Conservation (phyloP, 2,329 filamentous ascomycete genomes). For the Diplodia seriata region DNA sequence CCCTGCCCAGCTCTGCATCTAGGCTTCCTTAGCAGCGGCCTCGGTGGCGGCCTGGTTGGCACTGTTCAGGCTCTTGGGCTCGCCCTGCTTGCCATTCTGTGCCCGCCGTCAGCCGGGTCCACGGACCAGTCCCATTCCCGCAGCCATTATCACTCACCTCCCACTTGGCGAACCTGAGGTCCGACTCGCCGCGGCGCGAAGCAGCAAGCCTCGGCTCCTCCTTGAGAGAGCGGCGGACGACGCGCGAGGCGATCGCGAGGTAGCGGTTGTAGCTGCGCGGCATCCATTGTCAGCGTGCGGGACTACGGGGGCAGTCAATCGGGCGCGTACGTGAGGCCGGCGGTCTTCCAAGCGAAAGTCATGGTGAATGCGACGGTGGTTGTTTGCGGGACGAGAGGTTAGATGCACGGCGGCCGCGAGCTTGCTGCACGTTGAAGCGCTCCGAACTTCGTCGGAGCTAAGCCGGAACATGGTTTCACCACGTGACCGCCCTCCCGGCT, state of each 20-base stretch:
- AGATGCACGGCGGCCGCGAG: constrained; percentile 29
- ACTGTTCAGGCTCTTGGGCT: constrained; percentile 72
- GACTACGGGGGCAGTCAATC: neutral
- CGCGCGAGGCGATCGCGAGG: constrained; percentile 91
- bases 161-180: constrained; percentile 93
- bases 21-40: constrained; percentile 55
- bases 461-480: constrained; percentile 8
- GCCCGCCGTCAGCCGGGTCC: constrained; percentile 37
- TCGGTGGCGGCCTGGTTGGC: constrained; percentile 57
- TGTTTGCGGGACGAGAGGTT: constrained; percentile 18
- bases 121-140: constrained; percentile 34
- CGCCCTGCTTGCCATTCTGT: constrained; percentile 96
- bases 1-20: constrained; percentile 30
- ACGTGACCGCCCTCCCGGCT: constrained; percentile 19
- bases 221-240: constrained; percentile 95
- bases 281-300: constrained; percentile 41
- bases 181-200: constrained; percentile 88
- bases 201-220: constrained; percentile 87
- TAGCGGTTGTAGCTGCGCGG: constrained; percentile 95
- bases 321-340: constrained; percentile 80
- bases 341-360: constrained; percentile 98
- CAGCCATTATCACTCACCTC: constrained; percentile 70
- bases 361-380: constrained; percentile 57
- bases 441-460: constrained; percentile 33
- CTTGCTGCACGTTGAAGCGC: constrained; percentile 29